Evolutionary conservation across 192 early-diverging fungal genomes (phyloP), one percentile per base, ranked within the genome.

Genomic region (Entomortierella parvispora): DNA sequence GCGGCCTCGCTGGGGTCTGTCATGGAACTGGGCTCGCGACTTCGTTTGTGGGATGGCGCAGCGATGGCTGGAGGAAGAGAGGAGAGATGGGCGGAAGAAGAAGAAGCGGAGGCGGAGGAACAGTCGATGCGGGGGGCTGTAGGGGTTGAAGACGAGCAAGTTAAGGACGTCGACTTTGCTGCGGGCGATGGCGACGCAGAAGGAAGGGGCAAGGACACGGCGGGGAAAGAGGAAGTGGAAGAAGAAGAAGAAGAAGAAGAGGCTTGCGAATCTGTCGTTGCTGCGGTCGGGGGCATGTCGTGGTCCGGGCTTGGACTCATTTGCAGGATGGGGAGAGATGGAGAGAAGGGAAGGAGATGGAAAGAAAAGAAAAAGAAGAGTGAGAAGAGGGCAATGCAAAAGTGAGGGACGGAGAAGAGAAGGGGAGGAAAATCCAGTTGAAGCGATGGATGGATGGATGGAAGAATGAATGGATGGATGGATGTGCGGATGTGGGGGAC

Each of bases 1-100:
- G 74, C 74, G 37, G 65, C 66, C 42, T 77, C 74, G 40, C 58
- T 77, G 29, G 74, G 74, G 45, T 77, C 74, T 15, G 65, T 77
- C 66, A 68, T 68, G 20, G 65, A 44, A 53, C 65, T 58, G 37
- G 65, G 74, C 58, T 77, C 74, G 32, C 74, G 74, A 42, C 74
- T 45, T 47, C 74, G 65, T 34, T 77, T 77, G 48, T 68, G 65
- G 23, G 71, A 68, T 20, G 74, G 50, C 32, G 22, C 14, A 20
- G 57, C 10, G 42, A 33, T 53, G 20, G 57, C 14, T 26, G 33
- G 57, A 28, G 20, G 57, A 1, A 8, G 26, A 43, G 1, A 22
- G 14, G 0, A 40, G 14, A 18, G 55, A 22, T 1, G 55, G 42
- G 40, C 29, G 20, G 57, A 28, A 34, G 33, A 40, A 28, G 20